Evolutionary conservation across 768 basidiomycete species (phyloP), one percentile per base, ranked within the genome.

Genomic region (Tephrocybe sp.): DNA sequence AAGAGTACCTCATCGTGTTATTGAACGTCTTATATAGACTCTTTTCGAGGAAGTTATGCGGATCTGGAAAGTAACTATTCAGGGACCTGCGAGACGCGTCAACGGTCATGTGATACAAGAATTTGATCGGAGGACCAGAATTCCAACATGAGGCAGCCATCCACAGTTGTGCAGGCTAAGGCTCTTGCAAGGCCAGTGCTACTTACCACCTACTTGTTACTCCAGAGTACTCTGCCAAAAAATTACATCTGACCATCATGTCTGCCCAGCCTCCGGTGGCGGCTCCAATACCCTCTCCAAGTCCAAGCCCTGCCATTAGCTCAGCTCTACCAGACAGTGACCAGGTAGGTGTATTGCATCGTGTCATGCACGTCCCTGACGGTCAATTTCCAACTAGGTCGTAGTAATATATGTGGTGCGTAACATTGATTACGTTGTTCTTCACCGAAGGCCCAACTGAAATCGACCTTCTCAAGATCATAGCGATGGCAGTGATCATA

Each of bases 401-500:
- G 84, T 88, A 38, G 82, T 87, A 31, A 71, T 89, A 56, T 89
- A 87, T 59, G 86, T 89, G 50, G 88, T 89, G 68, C 59, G 86
- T 77, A 48, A 26, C 48, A 39, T 16, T 50, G 31, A 12, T 35
- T 32, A 13, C 45, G 13, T 11, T 36, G 22, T 36, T 23, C n/a
- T 16, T 43, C 19, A 33, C 31, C 14, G 23, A 32, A 23, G 46
- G 26, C 32, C 55, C 34, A 54, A 19, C 32, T 31, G 33, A 20
- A 46, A 6, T 33, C 52, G 38, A 46, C 35, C 7, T 48, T 44
- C 44, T 48, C 30, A 62, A 92, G 89, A 85, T 90, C 44, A 82
- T 91, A 47, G 88, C 92, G 45, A 92, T 86, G 74, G 80, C 87
- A 44, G 89, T 93, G 52, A 79, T 92, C 55, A 89, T 91, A 52